A percentile compares a stretch with the other conserved stretches of the same genome.
phyloP scores from a whole-genome alignment of 805 yeast species.

The Starmerella kuoi region DNA sequence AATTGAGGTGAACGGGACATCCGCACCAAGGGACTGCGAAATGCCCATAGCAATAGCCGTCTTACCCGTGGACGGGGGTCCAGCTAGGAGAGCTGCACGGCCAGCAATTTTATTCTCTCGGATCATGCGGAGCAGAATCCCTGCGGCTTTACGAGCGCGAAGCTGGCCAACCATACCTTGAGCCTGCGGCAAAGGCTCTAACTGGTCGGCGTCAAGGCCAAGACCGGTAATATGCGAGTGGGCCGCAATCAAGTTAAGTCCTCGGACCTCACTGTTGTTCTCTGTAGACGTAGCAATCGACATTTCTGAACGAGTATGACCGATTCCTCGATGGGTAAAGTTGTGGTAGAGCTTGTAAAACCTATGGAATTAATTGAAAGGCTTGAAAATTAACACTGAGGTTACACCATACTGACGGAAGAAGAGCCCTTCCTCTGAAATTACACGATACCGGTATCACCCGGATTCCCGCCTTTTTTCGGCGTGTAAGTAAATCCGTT shows the following conservation, averaged over 20 bases:
- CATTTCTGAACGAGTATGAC: conserved; percentile 23
- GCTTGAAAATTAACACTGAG: no score
- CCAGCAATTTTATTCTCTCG: conserved; percentile 94
- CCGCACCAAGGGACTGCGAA: conserved; percentile 39
- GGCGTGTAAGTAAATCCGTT: no score
- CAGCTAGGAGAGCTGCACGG: conserved; percentile 87
- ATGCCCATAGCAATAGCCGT: conserved; percentile 95
- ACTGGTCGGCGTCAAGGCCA: conserved; percentile 76
- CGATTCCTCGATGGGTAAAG: background rate
- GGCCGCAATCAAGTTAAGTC: conserved; percentile 83
- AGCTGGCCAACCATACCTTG: conserved; percentile 98
- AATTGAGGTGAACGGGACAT: conserved; percentile 89
- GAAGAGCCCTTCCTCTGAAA: no score
- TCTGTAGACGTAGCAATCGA: conserved; percentile 33
- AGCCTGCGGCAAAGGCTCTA: conserved; percentile 65
- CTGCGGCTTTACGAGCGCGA: conserved; percentile 93
- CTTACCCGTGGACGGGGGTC: conserved; percentile 98
- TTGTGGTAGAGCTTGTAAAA: conserved; percentile 1
- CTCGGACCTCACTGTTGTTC: conserved; percentile 38
- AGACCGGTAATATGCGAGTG: conserved; percentile 95
- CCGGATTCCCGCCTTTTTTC: no score
- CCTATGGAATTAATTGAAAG: background rate
- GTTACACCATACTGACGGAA: no score
- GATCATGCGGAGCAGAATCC: conserved; percentile 82
- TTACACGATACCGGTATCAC: no score